Evolutionary conservation across 352 stramenopile species (phyloP).

Genomic region (Globisporangium carolinianum): DNA sequence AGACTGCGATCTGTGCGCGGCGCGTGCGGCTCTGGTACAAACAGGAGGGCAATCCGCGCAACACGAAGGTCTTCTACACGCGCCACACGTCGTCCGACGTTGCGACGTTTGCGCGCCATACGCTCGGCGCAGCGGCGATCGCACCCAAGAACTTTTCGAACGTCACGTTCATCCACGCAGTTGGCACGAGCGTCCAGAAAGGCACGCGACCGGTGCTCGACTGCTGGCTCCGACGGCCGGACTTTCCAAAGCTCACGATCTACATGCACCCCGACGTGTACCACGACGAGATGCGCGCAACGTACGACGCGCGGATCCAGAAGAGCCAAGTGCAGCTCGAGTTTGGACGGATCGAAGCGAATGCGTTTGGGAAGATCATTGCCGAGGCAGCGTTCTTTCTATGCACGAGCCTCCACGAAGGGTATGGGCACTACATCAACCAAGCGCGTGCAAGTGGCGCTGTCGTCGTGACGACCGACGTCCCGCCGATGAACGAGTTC

Average conservation of each 20-base stretch:
- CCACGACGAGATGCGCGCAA: not conserved
- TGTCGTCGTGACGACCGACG: constrained; percentile 48
- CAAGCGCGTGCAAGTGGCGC: constrained; percentile 38
- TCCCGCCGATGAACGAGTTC: constrained; percentile 56
- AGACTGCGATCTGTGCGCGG: constrained; percentile 34
- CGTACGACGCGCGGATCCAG: constrained; percentile 1
- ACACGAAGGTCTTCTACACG: constrained; percentile 44
- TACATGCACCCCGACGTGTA: constrained; percentile 40
- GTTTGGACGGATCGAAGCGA: constrained; percentile 9
- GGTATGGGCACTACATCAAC: constrained; percentile 65
- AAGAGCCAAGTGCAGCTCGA: constrained; percentile 23
- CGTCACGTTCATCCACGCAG: constrained; percentile 29
- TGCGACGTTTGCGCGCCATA: constrained; percentile 20
- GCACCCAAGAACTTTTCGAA: constrained; percentile 23
- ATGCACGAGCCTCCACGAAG: constrained; percentile 45
- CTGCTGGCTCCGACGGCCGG: constrained; percentile 34
- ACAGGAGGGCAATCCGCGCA: constrained; percentile 50
- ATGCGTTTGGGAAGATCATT: constrained; percentile 40
- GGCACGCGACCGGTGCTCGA: constrained; percentile 33
- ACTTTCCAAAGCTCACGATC: constrained; percentile 22
- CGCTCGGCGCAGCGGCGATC: constrained; percentile 16
- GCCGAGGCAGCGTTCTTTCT: constrained; percentile 34
- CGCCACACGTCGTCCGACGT: constrained; percentile 55
- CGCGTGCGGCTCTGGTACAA: constrained; percentile 40
- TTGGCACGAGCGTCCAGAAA: constrained; percentile 39